Conservation (phyloP, 139 green algal species). For the Zygnema cylindricum region DNA sequence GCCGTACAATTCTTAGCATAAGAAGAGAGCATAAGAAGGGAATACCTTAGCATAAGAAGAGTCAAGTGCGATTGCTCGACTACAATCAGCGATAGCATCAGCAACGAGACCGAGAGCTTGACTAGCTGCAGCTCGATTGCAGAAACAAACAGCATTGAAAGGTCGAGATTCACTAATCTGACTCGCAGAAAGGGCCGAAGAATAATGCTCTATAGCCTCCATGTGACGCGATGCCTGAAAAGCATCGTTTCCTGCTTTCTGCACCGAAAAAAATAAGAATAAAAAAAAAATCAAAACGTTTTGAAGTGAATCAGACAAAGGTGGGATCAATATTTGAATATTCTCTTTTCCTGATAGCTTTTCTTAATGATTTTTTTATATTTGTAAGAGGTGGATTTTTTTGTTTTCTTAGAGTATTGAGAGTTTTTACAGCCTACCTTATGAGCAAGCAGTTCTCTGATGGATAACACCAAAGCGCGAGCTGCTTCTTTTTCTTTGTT, state of each 20-base stretch:
- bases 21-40: too few species aligned
- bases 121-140: slow-evolving; percentile 55
- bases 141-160: slow-evolving; percentile 53
- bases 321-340: too few species aligned
- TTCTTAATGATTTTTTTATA: too few species aligned
- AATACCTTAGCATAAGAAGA: slow-evolving; percentile 56
- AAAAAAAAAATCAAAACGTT: too few species aligned
- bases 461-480: background rate
- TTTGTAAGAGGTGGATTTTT: too few species aligned
- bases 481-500: background rate
- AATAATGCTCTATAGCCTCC: slow-evolving; percentile 86
- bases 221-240: slow-evolving; percentile 81
- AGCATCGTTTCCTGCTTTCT: slow-evolving; percentile 91
- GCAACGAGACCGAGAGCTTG: slow-evolving; percentile 45
- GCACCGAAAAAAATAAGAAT: slow-evolving; percentile 36
- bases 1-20: too few species aligned
- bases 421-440: too few species aligned
- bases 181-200: slow-evolving; percentile 37
- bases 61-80: slow-evolving; percentile 49
- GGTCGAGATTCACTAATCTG: slow-evolving; percentile 25
- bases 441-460: background rate
- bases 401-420: too few species aligned
- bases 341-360: too few species aligned
- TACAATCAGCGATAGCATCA: slow-evolving; percentile 61
- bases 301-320: too few species aligned